Percentiles rank a stretch among this genome's conserved stretches.
Conservation (phyloP, 805 yeast genomes). For the Candida succiphila region DNA sequence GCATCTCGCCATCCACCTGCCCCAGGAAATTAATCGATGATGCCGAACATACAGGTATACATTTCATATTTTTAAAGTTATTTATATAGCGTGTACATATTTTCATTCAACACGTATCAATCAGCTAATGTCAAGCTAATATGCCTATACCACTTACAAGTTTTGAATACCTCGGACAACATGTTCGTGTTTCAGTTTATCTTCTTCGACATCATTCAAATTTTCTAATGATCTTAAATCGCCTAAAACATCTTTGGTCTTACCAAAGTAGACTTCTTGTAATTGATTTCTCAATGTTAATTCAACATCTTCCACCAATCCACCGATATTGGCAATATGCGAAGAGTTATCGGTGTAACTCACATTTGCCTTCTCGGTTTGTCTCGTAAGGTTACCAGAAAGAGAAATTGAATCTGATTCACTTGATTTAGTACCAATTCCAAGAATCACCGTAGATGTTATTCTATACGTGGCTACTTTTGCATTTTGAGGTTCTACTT, state of each 20-base stretch:
- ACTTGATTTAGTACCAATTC: slow-evolving; percentile 31
- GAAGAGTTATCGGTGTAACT: slow-evolving; percentile 39
- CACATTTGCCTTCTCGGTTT: slow-evolving; percentile 44
- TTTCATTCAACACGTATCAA: no score
- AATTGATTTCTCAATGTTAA: slow-evolving; percentile 75
- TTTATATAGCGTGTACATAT: no score
- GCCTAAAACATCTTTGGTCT: slow-evolving; percentile 79
- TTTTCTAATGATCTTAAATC: slow-evolving; percentile 43
- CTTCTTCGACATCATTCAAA: slow-evolving; percentile 25
- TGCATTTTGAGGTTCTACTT: slow-evolving; percentile 37
- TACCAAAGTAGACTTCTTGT: slow-evolving; percentile 92
- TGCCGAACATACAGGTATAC: no score
- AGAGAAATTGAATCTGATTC: slow-evolving; percentile 33
- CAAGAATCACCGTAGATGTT: slow-evolving; percentile 83
- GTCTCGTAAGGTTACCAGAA: slow-evolving; percentile 83
- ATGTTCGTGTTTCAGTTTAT: slow-evolving; percentile 28
- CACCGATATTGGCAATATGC: slow-evolving; percentile 83
- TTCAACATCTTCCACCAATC: slow-evolving; percentile 80
- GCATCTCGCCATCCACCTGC: no score
- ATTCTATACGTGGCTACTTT: slow-evolving; percentile 49
- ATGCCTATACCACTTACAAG: slow-evolving; percentile 9
- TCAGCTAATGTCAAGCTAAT: no score
- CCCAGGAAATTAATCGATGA: no score
- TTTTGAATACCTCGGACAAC: slow-evolving; percentile 28
- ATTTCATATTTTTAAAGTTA: no score